Percentiles rank a stretch among this genome's conserved stretches.
Evolutionary conservation across 2,329 filamentous ascomycete species (phyloP).

Genomic region (Cadophora malorum): DNA sequence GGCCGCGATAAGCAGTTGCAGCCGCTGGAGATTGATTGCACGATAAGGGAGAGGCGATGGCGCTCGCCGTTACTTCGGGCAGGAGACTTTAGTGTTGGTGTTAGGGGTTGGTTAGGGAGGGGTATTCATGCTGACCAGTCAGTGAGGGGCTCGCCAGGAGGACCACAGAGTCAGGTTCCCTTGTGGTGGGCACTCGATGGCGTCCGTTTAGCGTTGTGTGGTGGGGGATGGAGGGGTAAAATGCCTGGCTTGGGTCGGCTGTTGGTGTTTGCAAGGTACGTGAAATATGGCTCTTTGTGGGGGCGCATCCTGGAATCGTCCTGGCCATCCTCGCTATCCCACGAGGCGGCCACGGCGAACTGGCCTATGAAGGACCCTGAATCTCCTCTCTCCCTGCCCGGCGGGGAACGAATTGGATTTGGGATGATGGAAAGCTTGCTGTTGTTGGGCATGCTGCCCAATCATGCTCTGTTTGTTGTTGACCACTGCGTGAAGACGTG

Average conservation of each 20-base stretch:
- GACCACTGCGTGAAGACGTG: background rate
- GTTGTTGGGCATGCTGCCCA: background rate
- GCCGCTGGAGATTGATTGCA: constrained; percentile 9
- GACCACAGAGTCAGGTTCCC: constrained; percentile 6
- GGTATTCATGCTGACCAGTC: constrained; percentile 16
- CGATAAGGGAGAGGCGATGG: constrained; percentile 6
- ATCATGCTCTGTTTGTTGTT: background rate
- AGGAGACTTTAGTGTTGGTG: background rate
- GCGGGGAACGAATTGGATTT: constrained; percentile 7
- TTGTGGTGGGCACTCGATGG: background rate
- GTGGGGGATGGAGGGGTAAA: constrained; percentile 24
- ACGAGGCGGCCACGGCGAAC: constrained; percentile 11
- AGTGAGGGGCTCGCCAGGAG: background rate
- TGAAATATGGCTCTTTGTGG: constrained; percentile 12
- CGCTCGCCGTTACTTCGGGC: constrained; percentile 22
- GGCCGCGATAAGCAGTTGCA: constrained; percentile 17
- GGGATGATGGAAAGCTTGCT: background rate
- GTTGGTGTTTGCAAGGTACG: constrained; percentile 8
- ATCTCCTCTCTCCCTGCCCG: constrained; percentile 9
- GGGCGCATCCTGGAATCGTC: constrained; percentile 10
- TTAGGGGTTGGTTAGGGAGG: background rate
- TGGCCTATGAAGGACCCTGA: constrained; percentile 4
- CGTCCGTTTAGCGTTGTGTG: constrained; percentile 8
- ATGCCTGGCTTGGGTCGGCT: constrained; percentile 24
- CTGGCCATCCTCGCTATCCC: constrained; percentile 13